These are phyloP conservation scores for Blastobotrys ciferrii DNA, from an alignment of 1,139 yeast genomes.

Conservation along the genomic window DNA sequence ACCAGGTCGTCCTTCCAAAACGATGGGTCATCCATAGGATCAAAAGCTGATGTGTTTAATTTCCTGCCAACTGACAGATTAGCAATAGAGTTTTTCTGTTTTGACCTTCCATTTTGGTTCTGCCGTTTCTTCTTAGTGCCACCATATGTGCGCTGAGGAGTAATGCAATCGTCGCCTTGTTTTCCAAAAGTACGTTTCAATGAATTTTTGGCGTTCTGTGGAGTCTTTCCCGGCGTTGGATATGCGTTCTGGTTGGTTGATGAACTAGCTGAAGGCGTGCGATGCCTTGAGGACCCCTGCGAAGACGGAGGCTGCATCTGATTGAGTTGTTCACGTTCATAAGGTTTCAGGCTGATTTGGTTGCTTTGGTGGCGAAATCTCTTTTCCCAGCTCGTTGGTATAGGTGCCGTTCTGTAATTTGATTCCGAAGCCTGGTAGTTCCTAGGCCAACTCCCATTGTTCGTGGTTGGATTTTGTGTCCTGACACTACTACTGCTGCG, in stretches of 20 bases:
- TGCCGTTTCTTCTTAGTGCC: background rate
- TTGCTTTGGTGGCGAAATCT: too few relatives aligned
- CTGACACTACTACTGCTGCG: too few relatives aligned
- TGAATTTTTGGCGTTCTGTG: background rate
- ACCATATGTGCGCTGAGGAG: too few relatives aligned
- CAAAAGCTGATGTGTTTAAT: background rate
- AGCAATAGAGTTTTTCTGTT: background rate
- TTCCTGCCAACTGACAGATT: background rate
- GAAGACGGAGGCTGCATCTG: too few relatives aligned
- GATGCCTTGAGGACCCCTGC: background rate
- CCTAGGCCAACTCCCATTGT: too few relatives aligned
- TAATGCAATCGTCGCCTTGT: background rate
- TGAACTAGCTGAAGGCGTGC: background rate
- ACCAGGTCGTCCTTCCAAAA: background rate
- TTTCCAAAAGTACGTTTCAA: background rate
- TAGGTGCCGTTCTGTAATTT: too few relatives aligned
- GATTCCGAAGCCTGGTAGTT: too few relatives aligned
- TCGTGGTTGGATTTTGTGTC: too few relatives aligned
- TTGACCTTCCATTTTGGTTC: background rate
- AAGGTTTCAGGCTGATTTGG: too few relatives aligned
- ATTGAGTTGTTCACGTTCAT: too few relatives aligned
- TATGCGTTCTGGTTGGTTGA: background rate
- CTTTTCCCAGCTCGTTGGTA: too few relatives aligned
- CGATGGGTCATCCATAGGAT: background rate
- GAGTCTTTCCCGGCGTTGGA: background rate